Base-by-base conservation (phyloP, 805 yeast species). In the Cyberlindnera samutprakarnensis region DNA sequence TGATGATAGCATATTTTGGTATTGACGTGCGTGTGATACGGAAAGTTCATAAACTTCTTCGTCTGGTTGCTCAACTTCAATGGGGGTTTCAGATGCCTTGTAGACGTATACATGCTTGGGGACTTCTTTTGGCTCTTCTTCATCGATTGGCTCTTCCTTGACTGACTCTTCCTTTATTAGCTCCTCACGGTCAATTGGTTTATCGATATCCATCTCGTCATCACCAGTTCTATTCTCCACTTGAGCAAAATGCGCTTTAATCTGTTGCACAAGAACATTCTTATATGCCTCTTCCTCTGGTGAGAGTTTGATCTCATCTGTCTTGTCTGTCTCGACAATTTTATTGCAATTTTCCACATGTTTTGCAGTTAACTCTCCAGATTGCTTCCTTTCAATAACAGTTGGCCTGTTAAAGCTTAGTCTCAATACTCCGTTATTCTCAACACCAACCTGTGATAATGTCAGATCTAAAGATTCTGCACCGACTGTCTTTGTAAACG, bases 21-120 rank as follows among this genome's bases (percentile, higher is more conserved):
- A 77, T 15, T 57, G 53, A 31, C 62, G 59, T 4, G 78, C 79
- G 38, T 76, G 78, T 3, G 65, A 64, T 5, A 70, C 57, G 1
- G 71, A 61, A 44, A 75, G 48, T 17, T 71, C 74, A 32, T 63
- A 66, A 4, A 47, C 49, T 0, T 53, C 57, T 1, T 60, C 62
- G 6, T 62, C 67, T 10, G 60, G 62, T 7, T 41, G 37, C 2
- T 23, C 25, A 3, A 33, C 31, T 4, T 37, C 11, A n/a, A 43
- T 15, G 18, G 52, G 44, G 3, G 17, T 21, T 1, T 33, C 23
- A 15, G 49, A 15, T 13, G 49, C 41, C 16, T 37, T 46, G 27
- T 32, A 50, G n/a, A 47, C 45, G 22, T 44, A 47, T 1, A 50
- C 31, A 28, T 50, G 54, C 27, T 50, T 43, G n/a, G 44, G 38